These are phyloP conservation scores for Mitragyna speciosa DNA, from an alignment of 257 asterid genomes.

Conservation along the genomic window DNA sequence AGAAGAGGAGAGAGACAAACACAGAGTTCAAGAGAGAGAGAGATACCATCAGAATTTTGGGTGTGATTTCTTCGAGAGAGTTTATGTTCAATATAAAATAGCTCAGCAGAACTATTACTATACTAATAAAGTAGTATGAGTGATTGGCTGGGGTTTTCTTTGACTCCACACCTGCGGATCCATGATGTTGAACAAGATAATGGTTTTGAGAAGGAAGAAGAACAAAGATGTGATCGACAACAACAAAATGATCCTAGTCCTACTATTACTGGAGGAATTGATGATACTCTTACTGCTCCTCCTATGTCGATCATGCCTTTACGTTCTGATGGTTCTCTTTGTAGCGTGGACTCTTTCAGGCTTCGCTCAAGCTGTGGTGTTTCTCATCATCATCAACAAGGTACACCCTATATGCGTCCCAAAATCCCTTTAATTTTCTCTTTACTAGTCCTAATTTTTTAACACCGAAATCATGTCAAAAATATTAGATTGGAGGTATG, in stretches of 20 bases:
- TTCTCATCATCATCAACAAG: constrained; percentile 17
- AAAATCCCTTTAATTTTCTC: not conserved
- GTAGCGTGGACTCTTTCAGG: constrained; percentile 28
- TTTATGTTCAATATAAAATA: too few relatives aligned
- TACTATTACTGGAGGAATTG: not conserved
- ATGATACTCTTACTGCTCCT: constrained; percentile 10
- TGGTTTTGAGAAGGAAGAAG: constrained; percentile 21
- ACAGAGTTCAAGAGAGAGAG: constrained; percentile 19
- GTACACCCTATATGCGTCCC: not conserved
- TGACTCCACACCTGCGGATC: constrained; percentile 53
- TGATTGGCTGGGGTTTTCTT: constrained; percentile 77
- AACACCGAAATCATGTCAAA: too few relatives aligned
- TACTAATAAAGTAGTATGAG: constrained; percentile 34
- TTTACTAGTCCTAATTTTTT: too few relatives aligned
- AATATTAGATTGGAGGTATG: constrained; percentile 54
- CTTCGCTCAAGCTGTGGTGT: not conserved
- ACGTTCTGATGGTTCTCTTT: constrained; percentile 30
- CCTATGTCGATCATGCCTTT: constrained; percentile 41
- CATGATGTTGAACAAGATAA: constrained; percentile 32
- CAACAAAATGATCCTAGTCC: not conserved
- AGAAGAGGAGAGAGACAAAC: constrained; percentile 5
- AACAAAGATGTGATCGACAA: constrained; percentile 5
- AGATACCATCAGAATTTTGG: not conserved
- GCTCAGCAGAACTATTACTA: not conserved
- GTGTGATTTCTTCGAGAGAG: not conserved